Percentiles rank a stretch among this genome's conserved stretches.
These are phyloP conservation scores for Neoboletus subvelutipes DNA, from an alignment of 768 basidiomycete species.

Conservation along the genomic window DNA sequence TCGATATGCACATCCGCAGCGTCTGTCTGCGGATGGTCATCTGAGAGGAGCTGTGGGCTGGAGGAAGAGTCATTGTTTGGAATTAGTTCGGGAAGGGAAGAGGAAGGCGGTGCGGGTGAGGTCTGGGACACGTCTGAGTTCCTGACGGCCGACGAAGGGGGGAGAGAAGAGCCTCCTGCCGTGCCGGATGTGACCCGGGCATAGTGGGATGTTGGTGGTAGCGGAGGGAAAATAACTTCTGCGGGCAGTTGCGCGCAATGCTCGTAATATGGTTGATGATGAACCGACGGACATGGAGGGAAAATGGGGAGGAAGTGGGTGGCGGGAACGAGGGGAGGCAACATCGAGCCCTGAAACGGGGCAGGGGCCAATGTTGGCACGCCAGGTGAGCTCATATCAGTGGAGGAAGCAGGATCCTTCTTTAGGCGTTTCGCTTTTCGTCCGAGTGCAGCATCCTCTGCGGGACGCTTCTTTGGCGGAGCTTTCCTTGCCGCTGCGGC, in stretches of 20 bases:
- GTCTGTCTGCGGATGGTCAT: slow-evolving; percentile 25
- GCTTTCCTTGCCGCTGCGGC: slow-evolving; percentile 29
- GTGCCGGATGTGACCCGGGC: slow-evolving; percentile 30
- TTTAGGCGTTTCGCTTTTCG: slow-evolving; percentile 50
- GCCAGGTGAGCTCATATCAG: slow-evolving; percentile 25
- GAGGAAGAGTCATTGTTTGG: slow-evolving; percentile 67
- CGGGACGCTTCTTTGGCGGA: slow-evolving; percentile 38
- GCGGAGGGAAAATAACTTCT: slow-evolving; percentile 72
- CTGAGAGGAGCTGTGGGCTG: slow-evolving; percentile 49
- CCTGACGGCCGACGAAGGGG: slow-evolving; percentile 25
- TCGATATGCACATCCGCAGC: slow-evolving; percentile 15
- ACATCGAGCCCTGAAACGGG: slow-evolving; percentile 14
- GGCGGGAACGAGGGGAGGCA: slow-evolving; percentile 23
- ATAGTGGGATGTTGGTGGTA: slow-evolving; percentile 53
- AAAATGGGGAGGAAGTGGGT: slow-evolving; percentile 41
- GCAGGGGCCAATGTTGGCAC: slow-evolving; percentile 21
- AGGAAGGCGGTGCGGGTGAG: slow-evolving; percentile 34
- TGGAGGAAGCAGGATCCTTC: slow-evolving; percentile 32
- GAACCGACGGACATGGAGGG: slow-evolving; percentile 54
- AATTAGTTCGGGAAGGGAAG: slow-evolving; percentile 59
- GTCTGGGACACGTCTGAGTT: slow-evolving; percentile 25
- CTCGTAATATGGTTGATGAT: slow-evolving; percentile 76
- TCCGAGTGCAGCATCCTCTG: slow-evolving; percentile 37
- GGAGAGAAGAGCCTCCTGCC: slow-evolving; percentile 16
- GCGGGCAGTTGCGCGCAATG: slow-evolving; percentile 54